Evolutionary conservation across 257 asterid species (phyloP), one percentile per base, ranked within the genome.

Genomic region (Capsicum rhomboideum): DNA sequence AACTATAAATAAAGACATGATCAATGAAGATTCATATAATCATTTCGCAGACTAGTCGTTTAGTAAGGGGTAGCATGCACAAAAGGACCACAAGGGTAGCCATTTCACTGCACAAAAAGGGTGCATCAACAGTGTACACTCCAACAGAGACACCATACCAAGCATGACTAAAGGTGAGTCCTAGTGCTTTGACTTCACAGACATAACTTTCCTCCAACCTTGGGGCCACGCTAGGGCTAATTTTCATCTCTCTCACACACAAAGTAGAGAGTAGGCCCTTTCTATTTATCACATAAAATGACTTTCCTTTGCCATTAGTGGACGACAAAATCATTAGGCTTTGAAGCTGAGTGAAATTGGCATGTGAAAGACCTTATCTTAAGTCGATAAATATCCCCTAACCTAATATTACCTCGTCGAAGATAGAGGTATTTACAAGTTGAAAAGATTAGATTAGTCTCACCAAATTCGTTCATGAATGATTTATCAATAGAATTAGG

Each of bases 251-350:
- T 46, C 82, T 40, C 40, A 21, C 17, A 29, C 78, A 54, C 34
- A 80, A 68, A 49, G 46, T 37, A 28, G 68, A 59, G 64, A 50
- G 49, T 49, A 84, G 42, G 84, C 20, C 74, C 82, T 61, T 49
- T 6, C 53, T 67, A 21, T 50, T 49, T 18, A 83, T 85, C 59
- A 82, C 86, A 59, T 42, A 26, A 34, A 2, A 79, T 85, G 61
- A 82, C 59, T 59, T 77, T 59, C 80, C 71, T 84, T 55, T 20
- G 58, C 58, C 10, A 78, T 34, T 54, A 87, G 91, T 91, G 97
- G 97, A 86, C 66, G 90, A 90, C 95, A 91, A 77, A 87, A 90
- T 92, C 85, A 92, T 92, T 80, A 84, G 75, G 82, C 80, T 75
- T 87, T 86, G 90, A 86, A 90, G 85, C 37, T 4, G 82, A 83